Base-by-base conservation (phyloP, 345 rosid species). In the Melaleuca quinquenervia region DNA sequence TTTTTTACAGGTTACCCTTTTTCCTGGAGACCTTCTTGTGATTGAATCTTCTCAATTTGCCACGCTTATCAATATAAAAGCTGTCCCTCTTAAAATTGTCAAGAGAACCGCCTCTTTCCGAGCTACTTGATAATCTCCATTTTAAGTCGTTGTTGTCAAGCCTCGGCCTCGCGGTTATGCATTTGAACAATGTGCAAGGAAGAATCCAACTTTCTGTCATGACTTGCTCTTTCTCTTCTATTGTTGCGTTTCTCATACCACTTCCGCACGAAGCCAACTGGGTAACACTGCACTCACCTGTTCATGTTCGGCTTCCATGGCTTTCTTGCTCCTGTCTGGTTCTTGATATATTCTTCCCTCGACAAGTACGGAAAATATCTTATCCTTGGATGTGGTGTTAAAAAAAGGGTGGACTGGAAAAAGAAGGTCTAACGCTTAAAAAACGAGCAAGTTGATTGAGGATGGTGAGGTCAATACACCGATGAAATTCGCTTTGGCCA, bases 11-110 rank as follows among this genome's bases (percentile, higher is more conserved):
- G 70, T 86, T 93, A 95, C 96, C 89, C 92, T 92, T 89, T 90
- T 88, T 93, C 84, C 98, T 90, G 9, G 98, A 96, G 76, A 95
- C 91, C 88, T 94, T 95, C 88, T 92, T 96, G 84, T 83, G 92
- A 85, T 86, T 86, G 84, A 95, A 95, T 87, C 92, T 91, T 90
- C 91, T 89, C 88, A 94, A 86, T 89, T 90, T 93, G 62, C 99
- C 98, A 12, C 90, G 88, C 86, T 92, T 94, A 83, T 95, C 98
- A 14, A 96, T 89, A 74, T 89, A 92, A 91, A 94, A 85, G 22
- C 94, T 92, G 51, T 94, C 98, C 27, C 89, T 84, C 83, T 90
- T 84, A 16, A 83, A 84, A 85, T 75, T 87, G 64, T 74, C 85
- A 11, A 74, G 70, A 14, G 88, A 56, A 44, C 20, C 54, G 44